A percentile compares a stretch with the other conserved stretches of the same genome.
Evolutionary conservation across 2,329 filamentous ascomycete genomes (phyloP).

Genomic region (Cladosporium austrohemisphaericum): DNA sequence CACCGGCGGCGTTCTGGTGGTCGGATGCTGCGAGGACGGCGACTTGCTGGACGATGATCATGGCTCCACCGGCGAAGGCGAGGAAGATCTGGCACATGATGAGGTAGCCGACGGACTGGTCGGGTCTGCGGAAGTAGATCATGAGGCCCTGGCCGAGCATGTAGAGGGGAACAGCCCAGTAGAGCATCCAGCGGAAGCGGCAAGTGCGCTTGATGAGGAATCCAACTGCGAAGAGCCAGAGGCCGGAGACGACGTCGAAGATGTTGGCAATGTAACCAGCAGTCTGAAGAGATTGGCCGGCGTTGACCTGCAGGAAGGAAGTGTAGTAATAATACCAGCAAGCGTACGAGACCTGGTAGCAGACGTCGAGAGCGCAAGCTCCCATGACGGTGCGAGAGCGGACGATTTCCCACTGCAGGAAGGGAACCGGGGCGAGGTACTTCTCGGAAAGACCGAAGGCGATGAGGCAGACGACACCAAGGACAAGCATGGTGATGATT

Average conservation of each 20-base stretch:
- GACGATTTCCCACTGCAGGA: constrained; percentile 54
- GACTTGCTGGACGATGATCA: constrained; percentile 33
- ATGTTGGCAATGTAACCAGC: constrained; percentile 39
- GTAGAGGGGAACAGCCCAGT: constrained; percentile 32
- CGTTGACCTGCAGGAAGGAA: constrained; percentile 47
- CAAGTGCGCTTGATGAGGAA: constrained; percentile 42
- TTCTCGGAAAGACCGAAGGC: constrained; percentile 57
- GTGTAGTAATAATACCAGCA: constrained; percentile 40
- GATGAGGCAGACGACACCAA: constrained; percentile 29
- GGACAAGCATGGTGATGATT: constrained; percentile 38
- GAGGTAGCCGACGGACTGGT: constrained; percentile 33
- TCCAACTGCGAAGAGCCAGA: constrained; percentile 29
- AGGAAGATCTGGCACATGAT: constrained; percentile 42
- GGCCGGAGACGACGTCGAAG: constrained; percentile 34
- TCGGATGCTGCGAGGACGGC: constrained; percentile 33
- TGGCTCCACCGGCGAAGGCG: constrained; percentile 28
- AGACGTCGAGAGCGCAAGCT: constrained; percentile 38
- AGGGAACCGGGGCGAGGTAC: constrained; percentile 53
- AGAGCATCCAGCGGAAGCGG: constrained; percentile 43
- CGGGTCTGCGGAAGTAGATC: constrained; percentile 36
- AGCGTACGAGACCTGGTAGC: constrained; percentile 48
- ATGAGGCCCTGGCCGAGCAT: constrained; percentile 26
- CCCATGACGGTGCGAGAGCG: constrained; percentile 49
- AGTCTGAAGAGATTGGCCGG: constrained; percentile 38
- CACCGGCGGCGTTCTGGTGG: constrained; percentile 35